Conservation (phyloP, 208 protist species). For the Trypanosoma lewisi region DNA sequence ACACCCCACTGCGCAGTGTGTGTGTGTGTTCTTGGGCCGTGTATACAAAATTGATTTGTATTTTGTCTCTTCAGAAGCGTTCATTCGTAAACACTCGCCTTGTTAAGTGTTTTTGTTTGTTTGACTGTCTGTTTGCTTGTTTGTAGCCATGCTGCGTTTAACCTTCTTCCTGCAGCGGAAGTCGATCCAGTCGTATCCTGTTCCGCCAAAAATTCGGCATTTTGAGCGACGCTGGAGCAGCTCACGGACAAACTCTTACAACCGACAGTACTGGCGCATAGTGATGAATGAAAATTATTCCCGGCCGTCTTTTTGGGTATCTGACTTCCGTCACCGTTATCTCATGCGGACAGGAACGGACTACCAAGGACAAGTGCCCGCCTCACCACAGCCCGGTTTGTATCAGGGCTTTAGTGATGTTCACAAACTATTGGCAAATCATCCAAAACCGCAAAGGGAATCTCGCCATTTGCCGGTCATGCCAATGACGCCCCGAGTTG, state of each 20-base stretch:
- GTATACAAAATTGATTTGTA: too few relatives aligned
- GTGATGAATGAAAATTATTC: conserved; percentile 75
- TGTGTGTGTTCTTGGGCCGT: too few relatives aligned
- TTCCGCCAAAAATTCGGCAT: conserved; percentile 65
- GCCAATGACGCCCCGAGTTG: conserved; percentile 89
- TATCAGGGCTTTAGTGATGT: conserved; percentile 89
- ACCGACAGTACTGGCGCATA: conserved; percentile 81
- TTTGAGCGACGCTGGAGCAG: conserved; percentile 74
- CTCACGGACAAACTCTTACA: conserved; percentile 83
- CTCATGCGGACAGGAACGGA: conserved; percentile 82
- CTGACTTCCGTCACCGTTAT: conserved; percentile 89
- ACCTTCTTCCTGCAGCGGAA: conserved; percentile 51
- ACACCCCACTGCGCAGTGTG: too few relatives aligned
- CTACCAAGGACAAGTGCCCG: conserved; percentile 81
- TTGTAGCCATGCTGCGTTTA: conserved; percentile 43
- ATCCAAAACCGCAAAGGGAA: conserved; percentile 88
- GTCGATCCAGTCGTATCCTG: conserved; percentile 74
- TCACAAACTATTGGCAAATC: conserved; percentile 82
- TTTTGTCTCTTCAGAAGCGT: background rate
- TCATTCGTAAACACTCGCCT: background rate
- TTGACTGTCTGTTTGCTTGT: background rate
- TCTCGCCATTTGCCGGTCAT: conserved; percentile 87
- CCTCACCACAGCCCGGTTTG: conserved; percentile 77
- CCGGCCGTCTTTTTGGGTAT: conserved; percentile 90
- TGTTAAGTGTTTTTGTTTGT: too few relatives aligned